Evolutionary conservation across 1,284 basidiomycete genomes (phyloP), one percentile per base, ranked within the genome.

Genomic region (Flammula alnicola): DNA sequence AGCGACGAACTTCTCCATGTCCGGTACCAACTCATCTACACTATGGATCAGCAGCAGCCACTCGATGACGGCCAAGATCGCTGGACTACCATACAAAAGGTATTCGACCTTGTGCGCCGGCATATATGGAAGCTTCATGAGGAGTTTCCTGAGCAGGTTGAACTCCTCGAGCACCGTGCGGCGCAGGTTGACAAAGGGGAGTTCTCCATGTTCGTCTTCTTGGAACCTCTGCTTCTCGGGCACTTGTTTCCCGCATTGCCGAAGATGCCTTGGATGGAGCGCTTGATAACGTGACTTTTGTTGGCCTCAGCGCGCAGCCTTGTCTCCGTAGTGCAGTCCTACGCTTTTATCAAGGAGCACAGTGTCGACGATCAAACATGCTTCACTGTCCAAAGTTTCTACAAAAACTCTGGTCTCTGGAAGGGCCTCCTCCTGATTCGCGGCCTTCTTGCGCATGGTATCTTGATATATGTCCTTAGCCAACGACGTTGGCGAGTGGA

Each of bases 1-100:
- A 79, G 79, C 52, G 79, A 81, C 44, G 79, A 81, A 47, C 67
- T 82, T 17, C 66, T 81, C 4, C 71, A 73, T 39, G 71, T 75
- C 30, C 68, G 70, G 0, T 81, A 76, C 44, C 78, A 80, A 36
- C 62, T 82, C 5, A 64, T 81, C 0, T 81, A 81, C 45, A 75
- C 78, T 0, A 61, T 74, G 22, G 77, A 76, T n/a, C 37, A 59
- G 3, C 75, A 76, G 39, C 49, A 47, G 25, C 60, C 69, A 1
- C 48, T 80, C 12, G 73, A 81, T 27, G 69, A 70, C 23, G 67
- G 68, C 30, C 76, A 78, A 0, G 63, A 77, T 42, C 73, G 81
- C 37, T 82, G 81, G 80, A 56, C 25, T 14, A 74, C 63, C 1
- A 66, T 67, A 0, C 72, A 81, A 47, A 63, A 77, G 14, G 42